Evolutionary conservation across 1,284 basidiomycete genomes (phyloP).

Genomic region (Takashimella koratensis): DNA sequence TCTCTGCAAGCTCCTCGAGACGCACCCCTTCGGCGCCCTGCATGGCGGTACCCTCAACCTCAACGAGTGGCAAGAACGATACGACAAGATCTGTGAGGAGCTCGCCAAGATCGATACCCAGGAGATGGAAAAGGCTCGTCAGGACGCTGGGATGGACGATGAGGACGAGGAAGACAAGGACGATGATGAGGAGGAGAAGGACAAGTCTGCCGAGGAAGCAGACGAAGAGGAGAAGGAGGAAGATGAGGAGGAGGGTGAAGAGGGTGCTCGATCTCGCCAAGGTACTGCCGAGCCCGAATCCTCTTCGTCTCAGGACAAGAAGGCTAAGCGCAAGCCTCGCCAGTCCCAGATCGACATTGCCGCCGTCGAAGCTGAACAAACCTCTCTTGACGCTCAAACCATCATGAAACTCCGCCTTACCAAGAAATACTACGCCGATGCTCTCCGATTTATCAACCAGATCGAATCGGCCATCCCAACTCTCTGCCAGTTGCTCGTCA

Average conservation of each 20-base stretch:
- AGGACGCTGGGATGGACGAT: slow-evolving; percentile 52
- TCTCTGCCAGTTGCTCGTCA: slow-evolving; percentile 75
- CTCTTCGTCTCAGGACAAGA: slow-evolving; percentile 10
- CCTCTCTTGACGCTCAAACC: slow-evolving; percentile 60
- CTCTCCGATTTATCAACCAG: slow-evolving; percentile 76
- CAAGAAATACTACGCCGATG: slow-evolving; percentile 85
- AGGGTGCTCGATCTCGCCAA: slow-evolving; percentile 26
- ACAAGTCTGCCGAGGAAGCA: slow-evolving; percentile 15
- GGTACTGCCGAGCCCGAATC: slow-evolving; percentile 16
- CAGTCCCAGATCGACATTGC: slow-evolving; percentile 63
- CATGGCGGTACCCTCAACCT: slow-evolving; percentile 78
- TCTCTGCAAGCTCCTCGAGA: slow-evolving; percentile 71
- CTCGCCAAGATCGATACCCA: slow-evolving; percentile 61
- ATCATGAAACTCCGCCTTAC: slow-evolving; percentile 69
- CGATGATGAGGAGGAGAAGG: slow-evolving; percentile 32
- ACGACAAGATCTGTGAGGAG: slow-evolving; percentile 56
- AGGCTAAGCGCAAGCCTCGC: slow-evolving; percentile 56
- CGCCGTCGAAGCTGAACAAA: slow-evolving; percentile 59
- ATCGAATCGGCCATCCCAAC: slow-evolving; percentile 75
- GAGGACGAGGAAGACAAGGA: slow-evolving; percentile 56
- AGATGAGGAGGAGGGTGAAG: slow-evolving; percentile 28
- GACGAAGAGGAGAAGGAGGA: slow-evolving; percentile 46
- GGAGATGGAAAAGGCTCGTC: slow-evolving; percentile 46
- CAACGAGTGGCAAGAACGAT: slow-evolving; percentile 70
- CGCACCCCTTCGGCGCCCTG: slow-evolving; percentile 83